These are phyloP conservation scores for Geranium incanum DNA, from an alignment of 441 rosid species.

Conservation along the genomic window DNA sequence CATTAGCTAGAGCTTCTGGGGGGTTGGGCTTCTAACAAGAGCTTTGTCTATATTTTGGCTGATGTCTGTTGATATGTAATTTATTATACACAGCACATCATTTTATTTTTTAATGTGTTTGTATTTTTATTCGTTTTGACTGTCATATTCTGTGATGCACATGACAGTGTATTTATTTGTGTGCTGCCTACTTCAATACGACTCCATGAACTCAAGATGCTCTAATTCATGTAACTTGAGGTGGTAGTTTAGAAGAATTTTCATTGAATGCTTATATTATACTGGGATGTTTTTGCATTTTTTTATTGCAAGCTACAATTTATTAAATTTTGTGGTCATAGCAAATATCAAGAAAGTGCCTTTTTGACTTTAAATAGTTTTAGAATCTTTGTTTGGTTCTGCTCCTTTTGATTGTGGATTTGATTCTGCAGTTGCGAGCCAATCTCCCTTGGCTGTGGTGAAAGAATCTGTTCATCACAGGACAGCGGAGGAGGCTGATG, in stretches of 20 bases:
- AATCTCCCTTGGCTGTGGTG: conserved; percentile 33
- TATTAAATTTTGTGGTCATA: neutral
- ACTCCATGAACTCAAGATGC: neutral
- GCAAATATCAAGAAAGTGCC: neutral
- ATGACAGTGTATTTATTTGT: too few relatives aligned
- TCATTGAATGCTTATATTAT: neutral
- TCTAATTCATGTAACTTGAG: neutral
- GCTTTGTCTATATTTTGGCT: neutral
- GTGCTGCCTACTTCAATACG: neutral
- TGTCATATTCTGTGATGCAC: neutral
- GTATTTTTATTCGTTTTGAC: neutral
- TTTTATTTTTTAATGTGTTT: neutral
- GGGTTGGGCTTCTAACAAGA: neutral
- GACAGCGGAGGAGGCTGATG: too few relatives aligned
- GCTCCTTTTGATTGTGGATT: neutral
- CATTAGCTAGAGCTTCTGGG: too few relatives aligned
- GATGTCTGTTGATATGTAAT: neutral
- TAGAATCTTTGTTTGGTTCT: neutral
- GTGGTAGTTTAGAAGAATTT: neutral
- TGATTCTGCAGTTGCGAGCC: conserved; percentile 29
- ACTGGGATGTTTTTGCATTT: neutral
- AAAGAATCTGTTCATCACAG: conserved; percentile 27
- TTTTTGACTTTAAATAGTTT: neutral
- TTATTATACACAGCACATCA: neutral
- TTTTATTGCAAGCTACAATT: neutral